Percentiles rank a stretch among this genome's conserved stretches.
phyloP scores from a whole-genome alignment of 495 filamentous ascomycete genomes.

The Penicillium turbatum region DNA sequence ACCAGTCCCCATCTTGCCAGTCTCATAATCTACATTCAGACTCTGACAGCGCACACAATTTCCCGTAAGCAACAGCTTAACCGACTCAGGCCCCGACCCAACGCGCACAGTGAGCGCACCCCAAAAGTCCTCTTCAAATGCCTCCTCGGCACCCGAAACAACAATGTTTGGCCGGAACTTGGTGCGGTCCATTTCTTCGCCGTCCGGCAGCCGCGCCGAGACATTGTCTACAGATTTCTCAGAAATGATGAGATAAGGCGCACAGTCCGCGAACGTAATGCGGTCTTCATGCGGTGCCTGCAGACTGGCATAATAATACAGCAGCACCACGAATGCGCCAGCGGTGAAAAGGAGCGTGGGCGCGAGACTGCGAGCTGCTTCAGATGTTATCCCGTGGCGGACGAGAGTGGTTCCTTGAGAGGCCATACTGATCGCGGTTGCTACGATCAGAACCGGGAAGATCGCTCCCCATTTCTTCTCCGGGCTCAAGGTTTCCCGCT shows the following conservation, averaged over 20 bases:
- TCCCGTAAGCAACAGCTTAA: conserved; percentile 57
- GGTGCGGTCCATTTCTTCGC: conserved; percentile 60
- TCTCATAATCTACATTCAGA: conserved; percentile 79
- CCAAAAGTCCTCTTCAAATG: conserved; percentile 90
- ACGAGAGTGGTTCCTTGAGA: background rate
- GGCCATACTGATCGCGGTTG: background rate
- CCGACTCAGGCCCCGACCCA: conserved; percentile 1
- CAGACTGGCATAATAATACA: background rate
- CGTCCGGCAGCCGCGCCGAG: conserved; percentile 52
- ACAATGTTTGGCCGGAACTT: conserved; percentile 89
- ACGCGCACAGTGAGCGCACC: conserved; percentile 50
- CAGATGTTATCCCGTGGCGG: background rate
- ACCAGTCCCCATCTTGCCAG: conserved; percentile 59
- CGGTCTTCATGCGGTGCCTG: conserved; percentile 25
- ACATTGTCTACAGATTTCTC: conserved; percentile 66
- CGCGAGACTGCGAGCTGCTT: background rate
- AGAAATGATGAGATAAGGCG: conserved; percentile 70
- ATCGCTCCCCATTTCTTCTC: background rate
- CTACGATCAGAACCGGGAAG: background rate
- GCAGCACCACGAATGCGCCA: background rate
- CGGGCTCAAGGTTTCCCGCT: background rate
- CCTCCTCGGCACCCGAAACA: conserved; percentile 51
- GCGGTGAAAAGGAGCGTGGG: background rate
- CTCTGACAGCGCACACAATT: conserved; percentile 80
- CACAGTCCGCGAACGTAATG: conserved; percentile 77